Evolutionary conservation across 2,329 filamentous ascomycete genomes (phyloP).

Genomic region (Monilinia aucupariae): DNA sequence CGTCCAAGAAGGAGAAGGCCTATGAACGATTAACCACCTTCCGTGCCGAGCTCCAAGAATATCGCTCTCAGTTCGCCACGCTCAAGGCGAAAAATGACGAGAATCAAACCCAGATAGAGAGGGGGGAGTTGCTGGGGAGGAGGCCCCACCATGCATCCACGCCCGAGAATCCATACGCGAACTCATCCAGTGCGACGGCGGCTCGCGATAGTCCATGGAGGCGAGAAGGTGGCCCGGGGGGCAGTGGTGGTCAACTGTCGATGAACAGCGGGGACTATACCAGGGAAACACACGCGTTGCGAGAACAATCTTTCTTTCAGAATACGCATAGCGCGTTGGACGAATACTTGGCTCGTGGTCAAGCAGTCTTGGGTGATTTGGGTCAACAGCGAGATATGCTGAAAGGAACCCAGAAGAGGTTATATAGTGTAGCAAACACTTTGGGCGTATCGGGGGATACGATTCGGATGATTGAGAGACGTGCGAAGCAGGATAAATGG

Average conservation of each 20-base stretch:
- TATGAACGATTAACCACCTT: conserved; percentile 81
- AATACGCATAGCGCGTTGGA: conserved; percentile 81
- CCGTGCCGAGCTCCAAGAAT: conserved; percentile 73
- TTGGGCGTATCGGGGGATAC: conserved; percentile 91
- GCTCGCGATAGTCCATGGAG: conserved; percentile 31
- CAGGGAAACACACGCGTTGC: conserved; percentile 75
- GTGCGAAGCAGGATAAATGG: conserved; percentile 95
- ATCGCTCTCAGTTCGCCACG: conserved; percentile 68
- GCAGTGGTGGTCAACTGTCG: conserved; percentile 32
- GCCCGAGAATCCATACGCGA: conserved; percentile 89
- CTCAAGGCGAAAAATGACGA: conserved; percentile 77
- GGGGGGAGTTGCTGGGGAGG: conserved; percentile 77
- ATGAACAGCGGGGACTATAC: conserved; percentile 57
- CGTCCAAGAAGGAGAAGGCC: conserved; percentile 88
- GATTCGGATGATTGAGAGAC: conserved; percentile 90
- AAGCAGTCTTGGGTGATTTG: conserved; percentile 83
- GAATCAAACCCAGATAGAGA: conserved; percentile 57
- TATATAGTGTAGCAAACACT: conserved; percentile 92
- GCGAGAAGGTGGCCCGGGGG: conserved; percentile 21
- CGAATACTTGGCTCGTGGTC: conserved; percentile 86
- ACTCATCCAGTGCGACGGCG: conserved; percentile 38
- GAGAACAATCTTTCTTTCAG: conserved; percentile 83
- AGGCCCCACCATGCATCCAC: conserved; percentile 74
- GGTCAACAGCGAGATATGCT: conserved; percentile 88
- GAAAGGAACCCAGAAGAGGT: conserved; percentile 83